These are phyloP conservation scores for Neocatenulostroma microsporum DNA, from an alignment of 2,329 filamentous ascomycete species.

Conservation along the genomic window DNA sequence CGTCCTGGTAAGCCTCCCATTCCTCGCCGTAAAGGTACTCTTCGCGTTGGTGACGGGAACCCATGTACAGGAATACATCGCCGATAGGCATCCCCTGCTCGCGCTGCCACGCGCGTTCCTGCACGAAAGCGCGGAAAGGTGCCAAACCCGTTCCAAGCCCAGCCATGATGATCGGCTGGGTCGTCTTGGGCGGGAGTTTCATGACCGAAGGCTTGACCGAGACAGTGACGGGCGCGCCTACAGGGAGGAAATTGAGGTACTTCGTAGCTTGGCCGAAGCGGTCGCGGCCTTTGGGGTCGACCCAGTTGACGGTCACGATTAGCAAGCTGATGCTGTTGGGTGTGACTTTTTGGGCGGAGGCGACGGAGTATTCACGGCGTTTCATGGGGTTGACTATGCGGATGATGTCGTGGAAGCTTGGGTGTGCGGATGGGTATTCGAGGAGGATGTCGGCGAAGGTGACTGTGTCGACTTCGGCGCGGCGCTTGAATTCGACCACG, in stretches of 20 bases:
- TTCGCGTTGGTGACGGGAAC: conserved; percentile 92
- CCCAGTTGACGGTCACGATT: conserved; percentile 96
- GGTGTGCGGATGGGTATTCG: conserved; percentile 84
- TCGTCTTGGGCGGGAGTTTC: conserved; percentile 86
- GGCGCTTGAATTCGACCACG: conserved; percentile 83
- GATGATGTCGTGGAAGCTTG: conserved; percentile 78
- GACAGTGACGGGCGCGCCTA: conserved; percentile 75
- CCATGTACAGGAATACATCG: conserved; percentile 89
- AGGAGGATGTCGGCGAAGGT: conserved; percentile 86
- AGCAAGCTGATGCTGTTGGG: conserved; percentile 85
- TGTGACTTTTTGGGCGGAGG: conserved; percentile 89
- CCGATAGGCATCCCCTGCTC: conserved; percentile 95
- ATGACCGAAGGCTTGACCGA: conserved; percentile 98
- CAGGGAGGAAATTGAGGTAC: conserved; percentile 69
- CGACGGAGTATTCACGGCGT: conserved; percentile 97
- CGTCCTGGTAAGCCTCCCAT: conserved; percentile 96
- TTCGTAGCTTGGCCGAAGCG: conserved; percentile 89
- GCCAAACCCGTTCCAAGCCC: conserved; percentile 96
- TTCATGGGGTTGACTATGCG: conserved; percentile 87
- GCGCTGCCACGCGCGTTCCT: conserved; percentile 97
- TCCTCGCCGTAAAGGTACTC: conserved; percentile 99
- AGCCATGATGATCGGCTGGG: conserved; percentile 95
- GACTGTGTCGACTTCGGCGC: conserved; percentile 80
- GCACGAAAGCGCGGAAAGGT: conserved; percentile 97
- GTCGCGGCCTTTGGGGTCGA: conserved; percentile 76